phyloP scores from a whole-genome alignment of 208 protist genomes.

The Leishmania lainsoni region DNA sequence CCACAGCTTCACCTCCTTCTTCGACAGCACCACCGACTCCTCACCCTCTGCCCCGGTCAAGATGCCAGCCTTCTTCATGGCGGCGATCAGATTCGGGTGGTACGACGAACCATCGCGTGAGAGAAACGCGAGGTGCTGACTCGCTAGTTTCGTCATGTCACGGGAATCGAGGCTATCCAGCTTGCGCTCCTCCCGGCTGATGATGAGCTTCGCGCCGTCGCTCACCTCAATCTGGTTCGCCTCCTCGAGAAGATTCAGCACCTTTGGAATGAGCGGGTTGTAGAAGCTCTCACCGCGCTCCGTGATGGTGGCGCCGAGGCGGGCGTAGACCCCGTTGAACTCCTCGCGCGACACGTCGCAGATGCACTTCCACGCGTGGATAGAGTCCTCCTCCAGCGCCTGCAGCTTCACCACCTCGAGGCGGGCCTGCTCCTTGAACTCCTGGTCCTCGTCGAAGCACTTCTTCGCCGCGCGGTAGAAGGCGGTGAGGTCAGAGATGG shows the following conservation, averaged over 20 bases:
- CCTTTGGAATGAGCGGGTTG: slow-evolving; percentile 90
- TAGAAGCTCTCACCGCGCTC: slow-evolving; percentile 97
- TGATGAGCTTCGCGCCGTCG: slow-evolving; percentile 90
- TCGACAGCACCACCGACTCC: slow-evolving; percentile 79
- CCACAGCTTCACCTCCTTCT: slow-evolving; percentile 90
- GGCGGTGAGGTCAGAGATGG: slow-evolving; percentile 93
- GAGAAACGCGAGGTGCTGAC: slow-evolving; percentile 65
- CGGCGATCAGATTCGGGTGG: slow-evolving; percentile 79
- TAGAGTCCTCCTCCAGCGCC: slow-evolving; percentile 72
- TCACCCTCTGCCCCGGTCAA: slow-evolving; percentile 72
- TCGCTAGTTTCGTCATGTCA: slow-evolving; percentile 85
- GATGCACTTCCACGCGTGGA: slow-evolving; percentile 92
- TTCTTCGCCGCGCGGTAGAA: slow-evolving; percentile 96
- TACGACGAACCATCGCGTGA: slow-evolving; percentile 58
- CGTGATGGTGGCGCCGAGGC: slow-evolving; percentile 83
- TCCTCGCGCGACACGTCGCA: slow-evolving; percentile 93
- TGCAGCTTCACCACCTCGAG: slow-evolving; percentile 94
- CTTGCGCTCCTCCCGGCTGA: slow-evolving; percentile 70
- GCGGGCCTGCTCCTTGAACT: slow-evolving; percentile 93
- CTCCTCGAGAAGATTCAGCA: slow-evolving; percentile 82
- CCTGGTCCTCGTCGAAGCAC: slow-evolving; percentile 93
- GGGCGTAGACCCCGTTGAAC: slow-evolving; percentile 94
- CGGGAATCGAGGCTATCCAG: slow-evolving; percentile 68
- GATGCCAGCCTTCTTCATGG: slow-evolving; percentile 78
- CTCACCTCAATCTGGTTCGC: slow-evolving; percentile 76